phyloP scores from a whole-genome alignment of 2,329 filamentous ascomycete species.

The Aschersonia sp. region DNA sequence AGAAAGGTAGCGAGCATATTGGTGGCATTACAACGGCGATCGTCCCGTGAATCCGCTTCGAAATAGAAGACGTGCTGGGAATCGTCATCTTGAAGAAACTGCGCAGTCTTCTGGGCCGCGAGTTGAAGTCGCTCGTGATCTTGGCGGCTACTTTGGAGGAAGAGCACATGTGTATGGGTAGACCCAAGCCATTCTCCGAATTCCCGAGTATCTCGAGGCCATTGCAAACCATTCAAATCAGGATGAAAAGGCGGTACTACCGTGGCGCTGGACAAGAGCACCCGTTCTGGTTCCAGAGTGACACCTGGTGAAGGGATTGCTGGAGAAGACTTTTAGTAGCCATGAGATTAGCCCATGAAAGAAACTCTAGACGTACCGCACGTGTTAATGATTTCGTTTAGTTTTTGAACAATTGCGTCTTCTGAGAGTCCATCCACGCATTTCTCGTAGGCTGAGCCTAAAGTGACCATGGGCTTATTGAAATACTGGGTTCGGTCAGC shows the following conservation, averaged over 20 bases:
- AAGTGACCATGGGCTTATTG: neutral
- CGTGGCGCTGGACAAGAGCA: neutral
- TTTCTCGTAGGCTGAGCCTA: neutral
- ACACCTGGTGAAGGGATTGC: neutral
- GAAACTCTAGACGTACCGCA: neutral
- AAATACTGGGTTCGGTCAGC: neutral
- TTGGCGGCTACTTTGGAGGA: neutral
- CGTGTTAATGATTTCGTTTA: neutral
- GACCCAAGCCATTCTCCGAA: neutral
- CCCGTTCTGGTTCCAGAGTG: neutral
- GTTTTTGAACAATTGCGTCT: neutral
- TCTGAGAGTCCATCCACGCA: neutral
- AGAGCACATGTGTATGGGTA: neutral
- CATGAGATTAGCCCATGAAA: neutral
- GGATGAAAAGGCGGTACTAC: neutral
- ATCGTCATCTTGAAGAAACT: neutral
- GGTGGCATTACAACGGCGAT: neutral
- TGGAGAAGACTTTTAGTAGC: neutral
- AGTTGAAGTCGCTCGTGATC: neutral
- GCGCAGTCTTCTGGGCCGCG: neutral
- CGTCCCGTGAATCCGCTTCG: neutral
- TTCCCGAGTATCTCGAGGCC: neutral
- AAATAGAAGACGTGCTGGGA: neutral
- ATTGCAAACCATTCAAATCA: neutral
- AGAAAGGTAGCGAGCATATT: neutral